Evolutionary conservation across 257 asterid species (phyloP).

Genomic region (Marsdenia floribunda): DNA sequence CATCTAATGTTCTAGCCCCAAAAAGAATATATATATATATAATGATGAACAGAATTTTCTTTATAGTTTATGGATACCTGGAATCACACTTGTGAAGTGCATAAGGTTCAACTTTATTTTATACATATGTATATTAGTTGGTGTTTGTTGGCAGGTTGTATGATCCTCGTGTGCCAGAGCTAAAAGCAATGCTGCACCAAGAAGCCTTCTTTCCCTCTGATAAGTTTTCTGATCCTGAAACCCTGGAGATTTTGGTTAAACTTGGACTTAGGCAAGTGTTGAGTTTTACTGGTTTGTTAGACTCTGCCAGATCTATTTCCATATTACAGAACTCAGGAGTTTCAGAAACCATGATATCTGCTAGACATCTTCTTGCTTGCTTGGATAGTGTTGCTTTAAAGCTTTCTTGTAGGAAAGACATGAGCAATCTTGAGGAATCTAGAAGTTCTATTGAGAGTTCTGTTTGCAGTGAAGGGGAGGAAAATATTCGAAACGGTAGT

Average conservation of each 20-base stretch:
- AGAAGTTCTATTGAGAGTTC: conserved; percentile 28
- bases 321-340: conserved; percentile 47
- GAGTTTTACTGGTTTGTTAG: conserved; percentile 65
- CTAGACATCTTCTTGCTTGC: conserved; percentile 69
- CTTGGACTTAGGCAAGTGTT: conserved; percentile 78
- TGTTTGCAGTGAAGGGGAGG: conserved; percentile 37
- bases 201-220: conserved; percentile 78
- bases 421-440: conserved; percentile 28
- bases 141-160: conserved; percentile 59
- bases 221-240: conserved; percentile 58
- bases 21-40: too few species aligned
- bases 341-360: conserved; percentile 40
- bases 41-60: background rate
- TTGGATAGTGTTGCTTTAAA: conserved; percentile 50
- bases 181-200: conserved; percentile 54
- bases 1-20: background rate
- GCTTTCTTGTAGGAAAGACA: conserved; percentile 41
- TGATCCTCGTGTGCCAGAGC: conserved; percentile 80
- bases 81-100: background rate
- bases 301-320: conserved; percentile 83
- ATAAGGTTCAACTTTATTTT: background rate
- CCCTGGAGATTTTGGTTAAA: conserved; percentile 58
- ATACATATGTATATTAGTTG: conserved; percentile 1
- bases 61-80: background rate
- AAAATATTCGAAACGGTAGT: conserved; percentile 28